A percentile compares a stretch with the other conserved stretches of the same genome.
Conservation (phyloP, 1,284 basidiomycete species). For the Cryptococcus sp. region DNA sequence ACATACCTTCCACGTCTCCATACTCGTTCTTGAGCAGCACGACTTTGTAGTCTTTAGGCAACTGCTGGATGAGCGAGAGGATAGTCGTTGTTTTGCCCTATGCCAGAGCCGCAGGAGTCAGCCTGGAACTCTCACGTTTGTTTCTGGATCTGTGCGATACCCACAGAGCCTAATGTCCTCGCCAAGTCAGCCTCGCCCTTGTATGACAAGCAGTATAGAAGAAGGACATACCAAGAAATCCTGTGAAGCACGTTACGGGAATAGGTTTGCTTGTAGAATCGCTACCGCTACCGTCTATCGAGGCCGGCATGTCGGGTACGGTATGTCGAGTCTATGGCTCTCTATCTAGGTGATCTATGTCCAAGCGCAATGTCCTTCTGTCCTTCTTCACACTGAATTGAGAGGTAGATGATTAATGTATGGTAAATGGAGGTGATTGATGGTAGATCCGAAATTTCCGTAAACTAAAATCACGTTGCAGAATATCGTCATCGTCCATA, state of each 20-base stretch:
- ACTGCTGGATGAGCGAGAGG: conserved; percentile 72
- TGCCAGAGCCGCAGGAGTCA: neutral
- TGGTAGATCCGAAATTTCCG: neutral
- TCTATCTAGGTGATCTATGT: too few relatives aligned
- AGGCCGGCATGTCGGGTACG: neutral
- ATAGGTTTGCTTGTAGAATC: conserved; percentile 50
- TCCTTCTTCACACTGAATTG: too few relatives aligned
- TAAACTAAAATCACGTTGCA: neutral
- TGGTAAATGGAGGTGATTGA: neutral
- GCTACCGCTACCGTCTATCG: neutral
- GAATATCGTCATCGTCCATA: neutral
- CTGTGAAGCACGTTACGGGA: conserved; percentile 82
- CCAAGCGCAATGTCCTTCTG: too few relatives aligned
- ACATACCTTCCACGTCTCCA: conserved; percentile 49
- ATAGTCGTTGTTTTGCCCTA: conserved; percentile 63
- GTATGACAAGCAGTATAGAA: neutral
- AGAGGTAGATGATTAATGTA: neutral
- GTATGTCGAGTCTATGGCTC: neutral
- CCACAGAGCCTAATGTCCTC: conserved; percentile 31
- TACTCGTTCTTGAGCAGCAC: conserved; percentile 71
- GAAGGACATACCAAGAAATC: conserved; percentile 57
- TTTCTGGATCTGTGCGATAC: neutral
- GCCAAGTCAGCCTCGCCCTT: neutral
- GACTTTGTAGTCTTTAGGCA: conserved; percentile 75
- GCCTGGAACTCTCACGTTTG: too few relatives aligned